Conservation (phyloP, 1,139 yeast genomes). For the Protomyces lactucae-debilis region DNA sequence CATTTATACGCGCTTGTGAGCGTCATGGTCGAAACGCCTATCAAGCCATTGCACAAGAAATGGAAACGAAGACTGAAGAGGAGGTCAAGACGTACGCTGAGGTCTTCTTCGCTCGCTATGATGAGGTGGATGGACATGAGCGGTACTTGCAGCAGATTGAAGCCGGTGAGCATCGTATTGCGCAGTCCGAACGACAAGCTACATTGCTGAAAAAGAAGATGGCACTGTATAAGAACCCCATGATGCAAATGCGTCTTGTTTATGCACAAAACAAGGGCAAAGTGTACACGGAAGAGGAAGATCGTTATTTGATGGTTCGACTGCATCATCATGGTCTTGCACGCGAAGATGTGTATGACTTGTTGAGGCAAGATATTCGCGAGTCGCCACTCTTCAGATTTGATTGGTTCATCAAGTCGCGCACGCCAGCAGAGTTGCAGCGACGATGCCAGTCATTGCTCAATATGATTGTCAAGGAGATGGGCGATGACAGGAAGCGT, state of each 20-base stretch:
- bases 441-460: slow-evolving; percentile 77
- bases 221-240: slow-evolving; percentile 59
- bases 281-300: slow-evolving; percentile 79
- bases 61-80: slow-evolving; percentile 60
- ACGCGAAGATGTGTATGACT: slow-evolving; percentile 64
- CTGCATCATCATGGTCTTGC: slow-evolving; percentile 74
- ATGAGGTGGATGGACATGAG: slow-evolving; percentile 76
- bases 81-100: slow-evolving; percentile 67
- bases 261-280: slow-evolving; percentile 82
- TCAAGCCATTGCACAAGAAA: slow-evolving; percentile 56
- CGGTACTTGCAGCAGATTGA: slow-evolving; percentile 82
- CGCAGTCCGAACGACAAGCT: slow-evolving; percentile 61
- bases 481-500: slow-evolving; percentile 13
- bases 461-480: slow-evolving; percentile 70
- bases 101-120: slow-evolving; percentile 70
- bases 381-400: slow-evolving; percentile 71
- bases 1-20: slow-evolving; percentile 75
- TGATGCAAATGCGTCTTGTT: slow-evolving; percentile 67
- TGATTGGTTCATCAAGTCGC: slow-evolving; percentile 82
- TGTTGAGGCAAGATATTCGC: slow-evolving; percentile 68
- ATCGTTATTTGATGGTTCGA: slow-evolving; percentile 68
- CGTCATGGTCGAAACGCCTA: slow-evolving; percentile 67
- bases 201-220: slow-evolving; percentile 61
- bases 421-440: slow-evolving; percentile 78
- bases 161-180: slow-evolving; percentile 75